Percentiles rank a stretch among this genome's conserved stretches.
These are phyloP conservation scores for Saururus chinensis DNA, from an alignment of 164 flowering plant genomes.

Conservation along the genomic window DNA sequence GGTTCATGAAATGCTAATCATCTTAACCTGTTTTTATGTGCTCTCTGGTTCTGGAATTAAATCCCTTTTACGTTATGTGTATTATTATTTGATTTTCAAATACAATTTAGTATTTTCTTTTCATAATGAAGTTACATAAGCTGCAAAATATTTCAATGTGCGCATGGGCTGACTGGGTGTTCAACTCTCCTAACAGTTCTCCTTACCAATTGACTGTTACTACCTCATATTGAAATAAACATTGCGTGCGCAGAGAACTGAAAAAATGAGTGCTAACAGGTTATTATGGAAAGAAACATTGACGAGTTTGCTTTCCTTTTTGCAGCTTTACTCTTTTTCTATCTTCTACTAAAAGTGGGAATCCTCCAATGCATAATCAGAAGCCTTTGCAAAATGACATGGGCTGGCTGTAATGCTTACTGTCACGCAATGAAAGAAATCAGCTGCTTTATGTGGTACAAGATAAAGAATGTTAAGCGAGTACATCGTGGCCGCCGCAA, in stretches of 20 bases:
- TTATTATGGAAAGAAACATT: too few relatives aligned
- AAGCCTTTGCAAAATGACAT: conserved; percentile 59
- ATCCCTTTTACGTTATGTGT: too few relatives aligned
- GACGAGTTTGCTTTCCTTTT: background rate
- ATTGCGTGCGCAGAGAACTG: background rate
- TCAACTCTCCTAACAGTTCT: background rate
- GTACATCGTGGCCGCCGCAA: conserved; percentile 39
- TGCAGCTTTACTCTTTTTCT: conserved; percentile 46
- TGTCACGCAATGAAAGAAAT: conserved; percentile 35
- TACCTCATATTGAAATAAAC: background rate
- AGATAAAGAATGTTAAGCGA: conserved; percentile 42
- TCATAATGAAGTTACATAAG: background rate
- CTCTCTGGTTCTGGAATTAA: too few relatives aligned
- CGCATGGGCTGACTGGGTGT: too few relatives aligned
- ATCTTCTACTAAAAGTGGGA: conserved; percentile 51
- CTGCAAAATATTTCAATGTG: too few relatives aligned
- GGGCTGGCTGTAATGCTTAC: conserved; percentile 50
- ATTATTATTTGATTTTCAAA: too few relatives aligned
- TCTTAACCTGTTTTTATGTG: background rate
- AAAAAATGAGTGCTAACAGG: background rate
- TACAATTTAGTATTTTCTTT: background rate
- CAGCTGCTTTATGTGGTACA: conserved; percentile 48
- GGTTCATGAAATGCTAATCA: background rate
- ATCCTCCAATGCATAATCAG: conserved; percentile 52
- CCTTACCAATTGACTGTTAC: background rate